phyloP scores from a whole-genome alignment of 768 basidiomycete genomes.

The Lanmaoa pseudosensibilis region DNA sequence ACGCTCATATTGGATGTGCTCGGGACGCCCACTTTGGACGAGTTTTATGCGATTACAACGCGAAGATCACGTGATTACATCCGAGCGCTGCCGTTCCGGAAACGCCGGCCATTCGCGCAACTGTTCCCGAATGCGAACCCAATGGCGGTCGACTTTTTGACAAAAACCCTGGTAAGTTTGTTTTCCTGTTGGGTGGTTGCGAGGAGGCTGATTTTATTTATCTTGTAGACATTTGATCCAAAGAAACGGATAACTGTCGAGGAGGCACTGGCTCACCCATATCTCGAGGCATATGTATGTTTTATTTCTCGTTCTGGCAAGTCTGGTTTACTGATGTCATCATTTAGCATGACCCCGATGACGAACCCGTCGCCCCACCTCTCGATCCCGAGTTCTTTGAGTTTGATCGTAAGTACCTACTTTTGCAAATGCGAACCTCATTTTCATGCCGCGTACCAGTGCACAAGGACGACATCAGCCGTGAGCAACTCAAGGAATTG shows the following conservation, averaged over 20 bases:
- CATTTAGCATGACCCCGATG: conserved; percentile 85
- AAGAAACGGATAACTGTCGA: conserved; percentile 96
- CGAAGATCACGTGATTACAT: conserved; percentile 93
- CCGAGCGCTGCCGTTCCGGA: conserved; percentile 90
- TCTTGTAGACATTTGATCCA: conserved; percentile 85
- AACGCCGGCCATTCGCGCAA: conserved; percentile 75
- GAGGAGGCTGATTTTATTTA: neutral
- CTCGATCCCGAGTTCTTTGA: conserved; percentile 96
- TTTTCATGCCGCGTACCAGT: conserved; percentile 41
- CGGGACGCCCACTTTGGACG: conserved; percentile 95
- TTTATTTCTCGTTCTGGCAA: neutral
- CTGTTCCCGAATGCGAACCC: conserved; percentile 92
- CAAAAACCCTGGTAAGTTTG: conserved; percentile 70
- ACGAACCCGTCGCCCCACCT: conserved; percentile 95
- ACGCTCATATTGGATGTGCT: conserved; percentile 95
- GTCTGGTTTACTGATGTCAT: conserved; percentile 5
- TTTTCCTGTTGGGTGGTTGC: no score
- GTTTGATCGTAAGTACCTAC: conserved; percentile 73
- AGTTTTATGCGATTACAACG: conserved; percentile 96
- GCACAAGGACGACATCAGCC: conserved; percentile 93
- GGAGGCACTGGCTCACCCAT: conserved; percentile 92
- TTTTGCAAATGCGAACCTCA: neutral
- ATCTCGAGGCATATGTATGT: conserved; percentile 86
- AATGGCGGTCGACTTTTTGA: conserved; percentile 72
- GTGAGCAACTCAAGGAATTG: conserved; percentile 93